phyloP scores from a whole-genome alignment of 176 grass and related monocot species.

The Oryza glumipatula region DNA sequence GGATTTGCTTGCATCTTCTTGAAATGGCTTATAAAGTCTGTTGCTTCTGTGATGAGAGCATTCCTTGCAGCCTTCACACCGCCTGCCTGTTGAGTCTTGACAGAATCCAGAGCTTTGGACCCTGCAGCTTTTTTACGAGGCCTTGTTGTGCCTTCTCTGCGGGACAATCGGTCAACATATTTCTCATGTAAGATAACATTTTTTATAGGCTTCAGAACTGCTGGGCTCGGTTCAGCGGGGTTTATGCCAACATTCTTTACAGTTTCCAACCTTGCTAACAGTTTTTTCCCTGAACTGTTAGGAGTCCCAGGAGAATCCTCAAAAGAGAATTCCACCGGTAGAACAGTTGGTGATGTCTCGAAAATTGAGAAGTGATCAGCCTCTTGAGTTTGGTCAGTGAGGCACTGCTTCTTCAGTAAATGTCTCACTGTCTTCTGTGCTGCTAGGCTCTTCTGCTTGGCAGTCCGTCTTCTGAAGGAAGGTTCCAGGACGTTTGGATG shows the following conservation, averaged over 20 bases:
- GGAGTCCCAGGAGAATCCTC: constrained; percentile 57
- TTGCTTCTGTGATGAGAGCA: constrained; percentile 78
- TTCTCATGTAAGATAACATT: constrained; percentile 80
- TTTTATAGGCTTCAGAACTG: constrained; percentile 75
- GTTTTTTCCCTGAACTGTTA: constrained; percentile 35
- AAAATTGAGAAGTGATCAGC: constrained; percentile 84
- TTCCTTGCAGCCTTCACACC: constrained; percentile 57
- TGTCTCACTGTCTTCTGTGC: constrained; percentile 75
- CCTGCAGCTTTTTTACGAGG: constrained; percentile 32
- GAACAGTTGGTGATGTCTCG: constrained; percentile 66
- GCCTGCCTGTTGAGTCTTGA: constrained; percentile 35
- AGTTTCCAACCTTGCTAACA: constrained; percentile 45
- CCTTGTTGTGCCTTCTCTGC: constrained; percentile 59
- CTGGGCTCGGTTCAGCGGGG: constrained; percentile 43
- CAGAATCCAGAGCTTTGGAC: constrained; percentile 21
- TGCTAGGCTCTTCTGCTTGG: constrained; percentile 56
- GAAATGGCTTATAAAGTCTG: constrained; percentile 59
- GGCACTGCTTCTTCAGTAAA: constrained; percentile 68
- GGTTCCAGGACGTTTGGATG: constrained; percentile 42
- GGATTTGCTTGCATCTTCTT: constrained; percentile 66
- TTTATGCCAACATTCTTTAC: not conserved
- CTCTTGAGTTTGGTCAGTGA: constrained; percentile 58
- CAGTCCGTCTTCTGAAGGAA: constrained; percentile 39
- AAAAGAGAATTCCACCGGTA: constrained; percentile 40
- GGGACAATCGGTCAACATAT: constrained; percentile 79